phyloP scores from a whole-genome alignment of 495 filamentous ascomycete species.

The Entonaema liquescens region DNA sequence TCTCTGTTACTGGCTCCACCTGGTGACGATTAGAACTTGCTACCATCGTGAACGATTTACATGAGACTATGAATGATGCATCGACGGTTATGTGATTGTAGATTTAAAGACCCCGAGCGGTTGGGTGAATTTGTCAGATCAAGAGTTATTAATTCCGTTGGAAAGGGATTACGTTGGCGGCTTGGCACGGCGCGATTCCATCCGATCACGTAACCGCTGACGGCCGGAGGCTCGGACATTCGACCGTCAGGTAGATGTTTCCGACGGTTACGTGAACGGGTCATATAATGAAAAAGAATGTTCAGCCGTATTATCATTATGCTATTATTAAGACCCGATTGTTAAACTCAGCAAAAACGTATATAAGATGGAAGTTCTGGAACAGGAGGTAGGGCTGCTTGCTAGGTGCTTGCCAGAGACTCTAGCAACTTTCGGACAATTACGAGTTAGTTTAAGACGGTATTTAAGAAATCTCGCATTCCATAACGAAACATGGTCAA shows the following conservation, averaged over 20 bases:
- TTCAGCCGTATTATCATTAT: not conserved
- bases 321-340: not conserved
- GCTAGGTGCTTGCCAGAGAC: not conserved
- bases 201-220: constrained; percentile 33
- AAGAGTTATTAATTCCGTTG: not conserved
- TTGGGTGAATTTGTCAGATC: not conserved
- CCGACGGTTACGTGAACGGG: not conserved
- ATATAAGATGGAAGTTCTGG: not conserved
- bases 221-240: not conserved
- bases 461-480: not conserved
- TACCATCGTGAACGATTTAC: not conserved
- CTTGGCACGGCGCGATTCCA: constrained; percentile 23
- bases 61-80: not conserved
- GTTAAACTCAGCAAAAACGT: not conserved
- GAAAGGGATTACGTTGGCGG: not conserved
- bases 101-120: not conserved
- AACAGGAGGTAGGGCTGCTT: not conserved
- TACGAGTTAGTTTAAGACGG: not conserved
- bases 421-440: not conserved
- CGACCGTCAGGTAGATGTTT: not conserved
- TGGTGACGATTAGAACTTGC: not conserved
- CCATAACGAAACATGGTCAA: constrained; percentile 56
- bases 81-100: constrained; percentile 18
- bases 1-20: not conserved
- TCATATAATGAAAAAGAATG: not conserved